Evolutionary conservation across 1,139 yeast genomes (phyloP).

Genomic region (Meyerozyma carpophila): DNA sequence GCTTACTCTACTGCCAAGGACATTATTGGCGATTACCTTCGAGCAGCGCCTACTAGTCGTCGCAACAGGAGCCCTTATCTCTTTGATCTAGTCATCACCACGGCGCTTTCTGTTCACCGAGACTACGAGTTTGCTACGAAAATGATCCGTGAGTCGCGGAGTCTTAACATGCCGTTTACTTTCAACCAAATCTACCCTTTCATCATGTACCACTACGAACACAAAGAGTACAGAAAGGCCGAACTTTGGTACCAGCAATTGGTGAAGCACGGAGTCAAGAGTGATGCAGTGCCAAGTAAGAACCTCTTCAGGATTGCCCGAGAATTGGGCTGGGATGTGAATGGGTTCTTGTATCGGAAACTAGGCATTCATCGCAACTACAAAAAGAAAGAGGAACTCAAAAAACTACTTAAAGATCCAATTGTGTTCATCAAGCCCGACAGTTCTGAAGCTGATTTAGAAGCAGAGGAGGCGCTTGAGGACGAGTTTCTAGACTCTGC

Average conservation of each 20-base stretch:
- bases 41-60: slow-evolving; percentile 9
- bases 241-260: slow-evolving; percentile 36
- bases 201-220: slow-evolving; percentile 30
- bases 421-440: slow-evolving; percentile 13
- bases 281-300: slow-evolving; percentile 24
- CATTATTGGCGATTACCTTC: slow-evolving; percentile 21
- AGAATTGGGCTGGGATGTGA: slow-evolving; percentile 31
- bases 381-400: slow-evolving; percentile 16
- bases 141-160: slow-evolving; percentile 22
- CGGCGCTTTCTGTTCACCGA: slow-evolving; percentile 24
- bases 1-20: slow-evolving; percentile 26
- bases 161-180: slow-evolving; percentile 27
- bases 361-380: slow-evolving; percentile 19
- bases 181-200: slow-evolving; percentile 40
- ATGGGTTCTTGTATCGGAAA: slow-evolving; percentile 29
- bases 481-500: slow-evolving; percentile 12
- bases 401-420: slow-evolving; percentile 19
- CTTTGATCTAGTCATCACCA: slow-evolving; percentile 27
- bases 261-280: slow-evolving; percentile 25
- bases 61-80: slow-evolving; percentile 17
- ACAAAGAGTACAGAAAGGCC: slow-evolving; percentile 26
- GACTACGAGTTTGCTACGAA: slow-evolving; percentile 32
- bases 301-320: slow-evolving; percentile 31
- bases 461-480: slow-evolving; percentile 11
- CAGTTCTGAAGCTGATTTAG: slow-evolving; percentile 6